Base-by-base conservation (phyloP, 2,329 filamentous ascomycete genomes). In the Daldinia eschscholtzii region DNA sequence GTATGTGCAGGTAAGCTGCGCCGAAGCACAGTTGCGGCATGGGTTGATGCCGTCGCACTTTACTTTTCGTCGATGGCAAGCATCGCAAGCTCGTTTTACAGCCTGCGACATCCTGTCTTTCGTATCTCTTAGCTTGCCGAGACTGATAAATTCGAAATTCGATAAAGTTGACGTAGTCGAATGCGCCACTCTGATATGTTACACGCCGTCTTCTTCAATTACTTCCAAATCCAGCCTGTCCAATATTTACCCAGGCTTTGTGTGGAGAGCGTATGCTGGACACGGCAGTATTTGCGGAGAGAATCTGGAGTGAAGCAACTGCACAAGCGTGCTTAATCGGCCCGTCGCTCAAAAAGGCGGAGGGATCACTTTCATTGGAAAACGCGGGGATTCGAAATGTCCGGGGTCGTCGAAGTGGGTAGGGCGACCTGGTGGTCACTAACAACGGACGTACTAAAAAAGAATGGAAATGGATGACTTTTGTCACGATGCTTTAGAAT, bases 41-140 rank as follows among this genome's bases (percentile, higher is more conserved):
- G 91, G 90, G 74, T 89, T 89, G 76, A 88, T 83, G 65, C 90
- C 89, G 76, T 92, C 89, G 77, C 91, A 92, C 79, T 91, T 92
- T 77, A 92, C 90, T 80, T 92, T 92, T 79, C 90, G 88, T 72
- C 89, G 88, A 83, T 92, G 90, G 78, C 90, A 92, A 75, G 89
- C 90, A 79, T 92, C 90, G 81, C 90, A 92, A 66, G 90, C 90
- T 76, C 89, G 74, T 72, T 84, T 84, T 42, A 84, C 80, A 35
- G 82, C 76, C 65, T 78, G 76, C 70, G 79, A 80, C 79, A 80
- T 80, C 52, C 57, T 73, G 68, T 57, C 23, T 23, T 58, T 33
- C 57, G 48, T 64, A 59, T 55, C 41, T 55, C 59, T 50, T 58
- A 39, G 41, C 41, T 50, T 46, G 39, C 50, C 37, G 35, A 58